Evolutionary conservation across 1,284 basidiomycete species (phyloP).

Genomic region (Vanrija sp.): DNA sequence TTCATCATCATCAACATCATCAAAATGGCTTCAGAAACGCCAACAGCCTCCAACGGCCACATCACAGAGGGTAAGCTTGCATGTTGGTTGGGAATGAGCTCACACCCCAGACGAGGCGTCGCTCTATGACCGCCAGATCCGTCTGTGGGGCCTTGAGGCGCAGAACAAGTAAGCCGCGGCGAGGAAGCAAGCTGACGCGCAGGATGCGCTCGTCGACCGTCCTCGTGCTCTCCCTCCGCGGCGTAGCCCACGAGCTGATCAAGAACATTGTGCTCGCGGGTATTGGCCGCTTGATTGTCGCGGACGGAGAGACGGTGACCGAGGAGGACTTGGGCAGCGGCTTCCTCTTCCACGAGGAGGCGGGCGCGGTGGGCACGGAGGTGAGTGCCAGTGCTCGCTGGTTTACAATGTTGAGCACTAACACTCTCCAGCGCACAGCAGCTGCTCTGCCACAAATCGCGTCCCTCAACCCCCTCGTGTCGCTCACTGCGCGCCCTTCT

Average conservation of each 20-base stretch:
- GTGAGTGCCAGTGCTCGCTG: conserved; percentile 52
- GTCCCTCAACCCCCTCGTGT: conserved; percentile 86
- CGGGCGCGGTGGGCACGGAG: conserved; percentile 70
- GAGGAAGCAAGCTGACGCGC: conserved; percentile 1
- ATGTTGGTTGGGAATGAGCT: neutral
- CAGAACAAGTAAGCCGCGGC: conserved; percentile 71
- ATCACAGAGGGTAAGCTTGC: conserved; percentile 39
- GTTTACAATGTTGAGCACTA: neutral
- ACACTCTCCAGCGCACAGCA: conserved; percentile 65
- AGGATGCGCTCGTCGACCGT: conserved; percentile 94
- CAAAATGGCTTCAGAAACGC: neutral
- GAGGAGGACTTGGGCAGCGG: conserved; percentile 81
- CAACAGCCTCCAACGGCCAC: conserved; percentile 14
- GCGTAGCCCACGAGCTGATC: conserved; percentile 89
- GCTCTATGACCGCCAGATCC: conserved; percentile 93
- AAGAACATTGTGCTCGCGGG: conserved; percentile 74
- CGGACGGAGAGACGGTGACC: conserved; percentile 52
- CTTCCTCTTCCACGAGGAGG: conserved; percentile 90
- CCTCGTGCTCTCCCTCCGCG: conserved; percentile 73
- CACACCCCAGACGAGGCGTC: conserved; percentile 65
- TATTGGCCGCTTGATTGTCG: conserved; percentile 56
- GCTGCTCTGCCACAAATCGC: conserved; percentile 79
- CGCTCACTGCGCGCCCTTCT: conserved; percentile 62
- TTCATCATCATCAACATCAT: neutral
- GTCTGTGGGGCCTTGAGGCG: conserved; percentile 95